These are phyloP conservation scores for Xylaria sp. DNA, from an alignment of 2,329 filamentous ascomycete genomes.

Conservation along the genomic window DNA sequence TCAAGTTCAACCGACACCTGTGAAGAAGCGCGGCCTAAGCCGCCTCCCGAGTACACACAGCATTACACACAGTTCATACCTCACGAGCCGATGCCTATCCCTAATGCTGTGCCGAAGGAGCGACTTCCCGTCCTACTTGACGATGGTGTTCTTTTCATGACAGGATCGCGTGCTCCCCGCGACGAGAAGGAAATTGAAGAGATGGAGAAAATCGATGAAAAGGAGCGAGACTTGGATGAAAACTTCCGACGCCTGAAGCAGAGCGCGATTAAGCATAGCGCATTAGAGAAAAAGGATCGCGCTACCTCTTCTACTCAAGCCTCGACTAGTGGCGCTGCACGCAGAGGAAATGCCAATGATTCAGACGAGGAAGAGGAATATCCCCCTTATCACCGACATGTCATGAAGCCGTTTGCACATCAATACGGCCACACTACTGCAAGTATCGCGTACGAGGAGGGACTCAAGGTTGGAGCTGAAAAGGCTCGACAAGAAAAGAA, in stretches of 20 bases:
- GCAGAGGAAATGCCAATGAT: neutral
- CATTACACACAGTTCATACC: neutral
- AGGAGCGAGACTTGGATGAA: neutral
- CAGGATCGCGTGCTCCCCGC: constrained; percentile 10
- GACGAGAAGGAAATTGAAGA: neutral
- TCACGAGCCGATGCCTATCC: constrained; percentile 20
- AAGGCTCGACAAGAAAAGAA: neutral
- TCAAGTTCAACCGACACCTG: neutral
- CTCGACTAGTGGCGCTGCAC: neutral
- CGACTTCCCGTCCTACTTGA: neutral
- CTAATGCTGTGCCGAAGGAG: constrained; percentile 10
- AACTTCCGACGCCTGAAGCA: constrained; percentile 4
- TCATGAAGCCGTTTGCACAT: constrained; percentile 4
- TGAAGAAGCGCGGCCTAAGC: neutral
- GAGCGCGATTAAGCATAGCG: neutral
- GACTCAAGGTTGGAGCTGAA: neutral
- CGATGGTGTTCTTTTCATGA: constrained; percentile 8
- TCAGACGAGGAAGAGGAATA: neutral
- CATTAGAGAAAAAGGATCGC: neutral
- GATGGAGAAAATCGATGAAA: neutral
- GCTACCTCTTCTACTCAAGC: neutral
- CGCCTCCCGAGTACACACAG: neutral
- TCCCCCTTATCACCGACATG: neutral
- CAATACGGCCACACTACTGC: constrained; percentile 11
- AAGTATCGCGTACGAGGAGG: constrained; percentile 10